These are phyloP conservation scores for Alternaria sp. DNA, from an alignment of 2,329 filamentous ascomycete genomes.

Conservation along the genomic window DNA sequence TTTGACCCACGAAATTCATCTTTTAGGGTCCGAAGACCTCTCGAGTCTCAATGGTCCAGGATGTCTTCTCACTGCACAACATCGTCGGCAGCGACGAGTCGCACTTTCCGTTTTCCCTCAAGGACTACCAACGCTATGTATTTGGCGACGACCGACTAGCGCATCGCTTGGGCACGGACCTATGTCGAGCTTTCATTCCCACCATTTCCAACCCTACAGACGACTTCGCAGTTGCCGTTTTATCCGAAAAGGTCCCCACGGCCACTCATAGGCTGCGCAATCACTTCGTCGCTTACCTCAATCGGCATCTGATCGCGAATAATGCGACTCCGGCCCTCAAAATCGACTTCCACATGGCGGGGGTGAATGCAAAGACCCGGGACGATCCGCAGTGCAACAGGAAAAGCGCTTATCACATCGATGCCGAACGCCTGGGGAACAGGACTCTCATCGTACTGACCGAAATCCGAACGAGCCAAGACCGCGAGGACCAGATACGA, in stretches of 20 bases:
- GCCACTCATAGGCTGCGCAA: slow-evolving; percentile 32
- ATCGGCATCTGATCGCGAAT: slow-evolving; percentile 30
- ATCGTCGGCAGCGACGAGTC: slow-evolving; percentile 21
- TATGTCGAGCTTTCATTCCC: slow-evolving; percentile 36
- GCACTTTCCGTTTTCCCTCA: slow-evolving; percentile 29
- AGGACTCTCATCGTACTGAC: slow-evolving; percentile 26
- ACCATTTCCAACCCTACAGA: slow-evolving; percentile 23
- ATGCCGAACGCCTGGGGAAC: slow-evolving; percentile 21
- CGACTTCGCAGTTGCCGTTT: slow-evolving; percentile 33
- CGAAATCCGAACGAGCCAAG: slow-evolving; percentile 27
- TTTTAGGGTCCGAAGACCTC: slow-evolving; percentile 1
- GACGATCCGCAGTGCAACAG: slow-evolving; percentile 17
- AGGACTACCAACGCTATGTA: slow-evolving; percentile 36
- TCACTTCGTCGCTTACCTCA: slow-evolving; percentile 35
- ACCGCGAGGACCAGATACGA: slow-evolving; percentile 22
- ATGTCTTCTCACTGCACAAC: slow-evolving; percentile 33
- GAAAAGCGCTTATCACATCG: slow-evolving; percentile 23
- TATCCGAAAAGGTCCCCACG: slow-evolving; percentile 33
- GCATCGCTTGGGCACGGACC: slow-evolving; percentile 35
- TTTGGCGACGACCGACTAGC: slow-evolving; percentile 38
- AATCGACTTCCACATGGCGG: slow-evolving; percentile 25
- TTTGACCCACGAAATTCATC: slow-evolving; percentile 6
- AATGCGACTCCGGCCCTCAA: slow-evolving; percentile 28
- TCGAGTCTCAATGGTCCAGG: slow-evolving; percentile 28
- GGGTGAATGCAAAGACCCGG: slow-evolving; percentile 7